Conservation (phyloP, 2,329 filamentous ascomycete genomes). For the Fusarium papillatum region DNA sequence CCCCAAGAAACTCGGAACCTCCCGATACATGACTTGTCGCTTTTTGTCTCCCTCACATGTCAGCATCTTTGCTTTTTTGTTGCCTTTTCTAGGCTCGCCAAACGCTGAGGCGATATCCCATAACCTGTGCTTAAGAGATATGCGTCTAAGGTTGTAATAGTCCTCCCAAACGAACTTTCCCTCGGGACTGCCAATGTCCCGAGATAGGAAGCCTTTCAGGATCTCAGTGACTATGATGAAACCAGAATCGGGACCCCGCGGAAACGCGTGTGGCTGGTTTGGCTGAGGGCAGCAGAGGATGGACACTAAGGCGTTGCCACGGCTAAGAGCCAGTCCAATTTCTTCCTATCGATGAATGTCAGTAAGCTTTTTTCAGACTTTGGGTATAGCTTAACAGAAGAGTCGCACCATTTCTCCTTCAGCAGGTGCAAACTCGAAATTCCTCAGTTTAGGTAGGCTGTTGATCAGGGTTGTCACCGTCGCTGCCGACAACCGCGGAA, state of each 20-base stretch:
- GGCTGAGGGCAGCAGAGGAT: slow-evolving; percentile 10
- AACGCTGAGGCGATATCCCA: not conserved
- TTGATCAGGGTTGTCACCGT: not conserved
- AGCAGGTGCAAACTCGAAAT: not conserved
- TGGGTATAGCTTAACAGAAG: too few species aligned
- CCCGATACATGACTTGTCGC: not conserved
- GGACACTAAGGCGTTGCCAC: slow-evolving; percentile 5
- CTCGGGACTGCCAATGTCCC: not conserved
- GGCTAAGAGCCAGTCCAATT: slow-evolving; percentile 19
- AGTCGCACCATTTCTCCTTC: slow-evolving; percentile 17
- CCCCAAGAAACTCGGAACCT: not conserved
- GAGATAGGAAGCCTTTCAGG: not conserved
- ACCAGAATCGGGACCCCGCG: not conserved
- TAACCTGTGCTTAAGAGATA: not conserved
- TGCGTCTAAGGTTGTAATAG: not conserved
- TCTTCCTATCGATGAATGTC: not conserved
- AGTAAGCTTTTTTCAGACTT: not conserved
- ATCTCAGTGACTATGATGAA: not conserved
- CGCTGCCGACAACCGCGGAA: not conserved
- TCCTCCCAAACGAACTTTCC: not conserved
- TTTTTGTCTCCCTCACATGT: not conserved
- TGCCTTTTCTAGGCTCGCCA: not conserved
- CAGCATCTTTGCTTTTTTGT: not conserved
- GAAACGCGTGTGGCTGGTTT: not conserved
- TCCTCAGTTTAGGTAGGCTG: not conserved